A percentile compares a stretch with the other conserved stretches of the same genome.
Conservation (phyloP, 129 eudicot species). For the Flaveria trinervia region DNA sequence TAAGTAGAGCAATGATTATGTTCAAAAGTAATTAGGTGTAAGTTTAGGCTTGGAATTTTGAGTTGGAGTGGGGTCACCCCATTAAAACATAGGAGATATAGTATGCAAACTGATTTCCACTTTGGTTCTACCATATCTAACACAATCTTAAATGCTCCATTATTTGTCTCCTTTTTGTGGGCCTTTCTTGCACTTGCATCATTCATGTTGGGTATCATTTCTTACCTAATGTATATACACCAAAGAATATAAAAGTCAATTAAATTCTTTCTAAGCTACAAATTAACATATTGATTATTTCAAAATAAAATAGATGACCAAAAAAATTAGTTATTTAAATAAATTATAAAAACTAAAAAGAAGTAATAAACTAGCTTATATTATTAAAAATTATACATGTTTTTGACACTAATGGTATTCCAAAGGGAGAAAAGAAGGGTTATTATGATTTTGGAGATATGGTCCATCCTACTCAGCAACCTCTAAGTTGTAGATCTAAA, state of each 20-base stretch:
- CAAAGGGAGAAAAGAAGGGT: neutral
- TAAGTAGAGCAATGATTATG: no score
- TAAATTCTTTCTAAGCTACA: no score
- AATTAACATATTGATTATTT: no score
- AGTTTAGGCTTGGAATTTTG: neutral
- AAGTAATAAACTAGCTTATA: no score
- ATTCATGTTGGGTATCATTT: constrained; percentile 31
- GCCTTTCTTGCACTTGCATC: constrained; percentile 33
- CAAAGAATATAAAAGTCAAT: neutral
- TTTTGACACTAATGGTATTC: no score
- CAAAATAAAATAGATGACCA: no score
- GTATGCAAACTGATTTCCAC: constrained; percentile 37
- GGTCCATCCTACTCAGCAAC: constrained; percentile 38
- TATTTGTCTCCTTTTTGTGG: constrained; percentile 38
- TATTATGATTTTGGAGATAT: constrained; percentile 26
- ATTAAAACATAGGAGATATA: constrained; percentile 15
- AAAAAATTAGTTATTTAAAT: no score
- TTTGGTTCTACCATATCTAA: constrained; percentile 41
- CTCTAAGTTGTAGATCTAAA: constrained; percentile 32
- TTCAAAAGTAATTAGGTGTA: no score
- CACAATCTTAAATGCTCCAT: constrained; percentile 49
- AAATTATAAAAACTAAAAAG: no score
- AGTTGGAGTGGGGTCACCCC: constrained; percentile 31
- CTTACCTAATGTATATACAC: constrained; percentile 14
- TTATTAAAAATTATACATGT: no score